Percentiles rank a stretch among this genome's conserved stretches.
Evolutionary conservation across 2,329 filamentous ascomycete genomes (phyloP).

Genomic region (Paracoccidioides brasiliensis): DNA sequence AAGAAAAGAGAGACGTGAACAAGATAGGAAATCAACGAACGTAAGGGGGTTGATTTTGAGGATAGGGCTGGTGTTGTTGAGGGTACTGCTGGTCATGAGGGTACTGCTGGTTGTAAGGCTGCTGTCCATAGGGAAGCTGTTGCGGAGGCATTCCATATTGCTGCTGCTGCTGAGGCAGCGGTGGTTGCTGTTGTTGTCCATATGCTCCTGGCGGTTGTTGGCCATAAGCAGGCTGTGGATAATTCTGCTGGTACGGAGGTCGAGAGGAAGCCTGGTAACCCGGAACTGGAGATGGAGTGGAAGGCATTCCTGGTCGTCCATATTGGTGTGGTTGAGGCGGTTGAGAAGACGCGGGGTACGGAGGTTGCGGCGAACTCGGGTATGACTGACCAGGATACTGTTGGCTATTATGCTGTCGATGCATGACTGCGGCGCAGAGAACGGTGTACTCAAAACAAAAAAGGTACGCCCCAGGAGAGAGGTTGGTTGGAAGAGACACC

Average conservation of each 20-base stretch:
- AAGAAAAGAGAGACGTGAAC: not conserved
- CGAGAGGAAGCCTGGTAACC: constrained; percentile 9
- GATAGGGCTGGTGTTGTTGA: constrained; percentile 21
- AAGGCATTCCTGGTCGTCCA: constrained; percentile 22
- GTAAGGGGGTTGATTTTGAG: constrained; percentile 9
- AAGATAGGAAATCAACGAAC: constrained; percentile 12
- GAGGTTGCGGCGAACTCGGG: constrained; percentile 22
- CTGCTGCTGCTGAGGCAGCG: constrained; percentile 22
- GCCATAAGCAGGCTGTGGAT: constrained; percentile 26
- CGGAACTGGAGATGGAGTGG: constrained; percentile 15
- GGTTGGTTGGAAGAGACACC: not conserved
- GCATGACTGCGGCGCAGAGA: constrained; percentile 20
- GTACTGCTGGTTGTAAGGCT: constrained; percentile 21
- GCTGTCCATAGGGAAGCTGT: constrained; percentile 19
- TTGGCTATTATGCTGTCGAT: constrained; percentile 24
- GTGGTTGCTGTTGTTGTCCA: constrained; percentile 16
- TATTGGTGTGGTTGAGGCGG: constrained; percentile 17
- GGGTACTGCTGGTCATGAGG: constrained; percentile 22
- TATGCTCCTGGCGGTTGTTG: constrained; percentile 28
- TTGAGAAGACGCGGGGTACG: constrained; percentile 22
- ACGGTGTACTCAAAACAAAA: constrained; percentile 1
- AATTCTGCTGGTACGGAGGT: constrained; percentile 16
- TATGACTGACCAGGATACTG: constrained; percentile 24
- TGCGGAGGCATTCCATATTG: constrained; percentile 23
- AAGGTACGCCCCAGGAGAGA: constrained; percentile 1